These are phyloP conservation scores for Tylopilus sp. DNA, from an alignment of 768 basidiomycete species.

Conservation along the genomic window DNA sequence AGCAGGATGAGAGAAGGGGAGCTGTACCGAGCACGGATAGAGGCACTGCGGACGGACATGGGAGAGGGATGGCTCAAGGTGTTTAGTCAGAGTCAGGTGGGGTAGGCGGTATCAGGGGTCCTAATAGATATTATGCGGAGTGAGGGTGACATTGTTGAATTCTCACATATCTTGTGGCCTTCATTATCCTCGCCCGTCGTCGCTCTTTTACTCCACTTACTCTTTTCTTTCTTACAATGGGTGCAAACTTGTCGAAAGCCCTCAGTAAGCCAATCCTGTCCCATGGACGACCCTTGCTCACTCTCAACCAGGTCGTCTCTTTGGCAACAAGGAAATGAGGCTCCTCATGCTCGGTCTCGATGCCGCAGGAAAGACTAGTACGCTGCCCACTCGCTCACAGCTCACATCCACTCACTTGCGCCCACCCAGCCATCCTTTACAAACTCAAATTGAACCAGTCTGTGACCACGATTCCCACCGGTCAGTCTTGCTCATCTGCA, in stretches of 20 bases:
- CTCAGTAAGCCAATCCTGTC: constrained; percentile 46
- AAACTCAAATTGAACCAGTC: constrained; percentile 99
- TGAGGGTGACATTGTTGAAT: constrained; percentile 15
- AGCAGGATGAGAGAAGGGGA: constrained; percentile 54
- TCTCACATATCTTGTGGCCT: constrained; percentile 30
- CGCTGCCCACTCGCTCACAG: constrained; percentile 31
- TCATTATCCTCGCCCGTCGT: constrained; percentile 39
- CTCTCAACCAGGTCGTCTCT: constrained; percentile 69
- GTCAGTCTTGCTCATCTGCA: constrained; percentile 34
- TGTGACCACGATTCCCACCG: constrained; percentile 97
- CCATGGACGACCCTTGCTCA: neutral
- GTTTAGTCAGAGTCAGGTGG: constrained; percentile 59
- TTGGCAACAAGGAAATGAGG: constrained; percentile 99
- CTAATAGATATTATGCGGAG: constrained; percentile 13
- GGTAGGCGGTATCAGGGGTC: constrained; percentile 32
- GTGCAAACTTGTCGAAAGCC: constrained; percentile 84
- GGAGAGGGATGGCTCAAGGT: constrained; percentile 89
- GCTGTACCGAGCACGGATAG: constrained; percentile 71
- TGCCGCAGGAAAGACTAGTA: constrained; percentile 98
- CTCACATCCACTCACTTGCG: neutral
- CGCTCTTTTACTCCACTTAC: constrained; percentile 55
- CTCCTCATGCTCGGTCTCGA: constrained; percentile 96
- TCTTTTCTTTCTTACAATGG: constrained; percentile 49
- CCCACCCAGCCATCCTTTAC: constrained; percentile 86
- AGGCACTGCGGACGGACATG: constrained; percentile 82